phyloP scores from a whole-genome alignment of 2,329 filamentous ascomycete genomes.

The Arthrobotrys megalospora region DNA sequence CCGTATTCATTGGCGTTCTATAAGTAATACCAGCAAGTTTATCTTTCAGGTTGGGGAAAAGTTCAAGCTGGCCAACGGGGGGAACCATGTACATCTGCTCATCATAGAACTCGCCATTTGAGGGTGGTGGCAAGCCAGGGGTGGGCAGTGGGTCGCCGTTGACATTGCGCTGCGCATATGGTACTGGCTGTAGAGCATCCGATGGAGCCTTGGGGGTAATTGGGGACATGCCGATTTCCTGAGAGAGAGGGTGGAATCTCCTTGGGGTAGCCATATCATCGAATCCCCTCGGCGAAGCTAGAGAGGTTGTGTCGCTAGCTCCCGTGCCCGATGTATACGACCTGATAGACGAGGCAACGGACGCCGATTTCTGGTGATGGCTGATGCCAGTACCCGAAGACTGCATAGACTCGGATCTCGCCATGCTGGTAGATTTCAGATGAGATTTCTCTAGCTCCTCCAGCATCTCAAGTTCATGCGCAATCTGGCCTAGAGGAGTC shows the following conservation, averaged over 20 bases:
- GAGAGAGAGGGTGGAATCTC: slow-evolving; percentile 63
- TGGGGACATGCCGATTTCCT: slow-evolving; percentile 64
- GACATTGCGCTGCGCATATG: slow-evolving; percentile 57
- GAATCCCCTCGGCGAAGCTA: slow-evolving; percentile 67
- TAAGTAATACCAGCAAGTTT: slow-evolving; percentile 63
- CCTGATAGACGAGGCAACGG: slow-evolving; percentile 73
- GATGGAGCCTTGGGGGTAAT: slow-evolving; percentile 65
- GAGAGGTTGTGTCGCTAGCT: slow-evolving; percentile 66
- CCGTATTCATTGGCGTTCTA: slow-evolving; percentile 65
- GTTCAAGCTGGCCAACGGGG: slow-evolving; percentile 60
- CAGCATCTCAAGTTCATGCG: slow-evolving; percentile 78
- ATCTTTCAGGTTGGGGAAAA: slow-evolving; percentile 72
- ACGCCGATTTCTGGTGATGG: slow-evolving; percentile 69
- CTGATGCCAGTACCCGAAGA: slow-evolving; percentile 45
- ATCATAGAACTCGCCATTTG: slow-evolving; percentile 60
- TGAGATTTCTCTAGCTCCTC: slow-evolving; percentile 69
- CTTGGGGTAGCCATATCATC: slow-evolving; percentile 57
- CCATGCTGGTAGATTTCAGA: slow-evolving; percentile 48
- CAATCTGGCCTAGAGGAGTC: slow-evolving; percentile 82
- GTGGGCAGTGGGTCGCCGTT: slow-evolving; percentile 57
- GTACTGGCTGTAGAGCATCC: slow-evolving; percentile 46
- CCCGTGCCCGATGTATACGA: slow-evolving; percentile 66
- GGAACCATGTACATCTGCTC: slow-evolving; percentile 57
- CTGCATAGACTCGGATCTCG: slow-evolving; percentile 62
- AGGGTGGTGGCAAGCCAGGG: slow-evolving; percentile 40